phyloP scores from a whole-genome alignment of 2,329 filamentous ascomycete genomes.

The Aspergillus glaucus region DNA sequence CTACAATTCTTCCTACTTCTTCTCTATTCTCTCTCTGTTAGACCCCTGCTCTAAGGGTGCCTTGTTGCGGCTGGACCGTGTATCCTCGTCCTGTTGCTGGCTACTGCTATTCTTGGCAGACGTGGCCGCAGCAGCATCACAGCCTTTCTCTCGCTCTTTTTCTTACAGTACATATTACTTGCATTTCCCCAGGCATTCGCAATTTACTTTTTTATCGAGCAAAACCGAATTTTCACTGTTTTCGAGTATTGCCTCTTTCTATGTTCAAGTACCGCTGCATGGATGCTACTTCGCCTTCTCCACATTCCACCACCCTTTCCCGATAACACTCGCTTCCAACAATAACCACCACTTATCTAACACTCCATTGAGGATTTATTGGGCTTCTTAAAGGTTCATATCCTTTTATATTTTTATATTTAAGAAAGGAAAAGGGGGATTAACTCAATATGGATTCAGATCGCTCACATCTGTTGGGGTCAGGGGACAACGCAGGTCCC shows the following conservation, averaged over 20 bases:
- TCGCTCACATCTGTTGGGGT: constrained; percentile 18
- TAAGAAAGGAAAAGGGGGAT: constrained; percentile 1
- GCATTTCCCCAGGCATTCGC: not conserved
- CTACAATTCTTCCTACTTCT: not conserved
- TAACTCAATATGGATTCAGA: constrained; percentile 27
- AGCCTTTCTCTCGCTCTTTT: not conserved
- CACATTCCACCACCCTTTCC: not conserved
- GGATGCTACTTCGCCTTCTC: not conserved
- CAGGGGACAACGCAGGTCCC: constrained; percentile 22
- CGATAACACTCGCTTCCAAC: not conserved
- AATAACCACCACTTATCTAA: not conserved
- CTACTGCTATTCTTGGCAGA: constrained; percentile 4
- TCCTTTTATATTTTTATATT: not conserved
- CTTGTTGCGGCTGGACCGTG: not conserved
- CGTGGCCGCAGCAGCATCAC: constrained; percentile 6
- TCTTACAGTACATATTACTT: not conserved
- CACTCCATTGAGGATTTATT: not conserved
- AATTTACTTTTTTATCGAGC: too few species aligned
- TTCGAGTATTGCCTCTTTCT: too few species aligned
- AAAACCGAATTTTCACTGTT: too few species aligned
- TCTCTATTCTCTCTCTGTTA: constrained; percentile 6
- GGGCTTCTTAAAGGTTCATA: constrained; percentile 1
- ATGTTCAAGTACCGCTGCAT: not conserved
- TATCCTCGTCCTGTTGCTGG: not conserved
- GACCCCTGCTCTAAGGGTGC: too few species aligned